Evolutionary conservation across 257 asterid genomes (phyloP).

Genomic region (Cruciata laevipes): DNA sequence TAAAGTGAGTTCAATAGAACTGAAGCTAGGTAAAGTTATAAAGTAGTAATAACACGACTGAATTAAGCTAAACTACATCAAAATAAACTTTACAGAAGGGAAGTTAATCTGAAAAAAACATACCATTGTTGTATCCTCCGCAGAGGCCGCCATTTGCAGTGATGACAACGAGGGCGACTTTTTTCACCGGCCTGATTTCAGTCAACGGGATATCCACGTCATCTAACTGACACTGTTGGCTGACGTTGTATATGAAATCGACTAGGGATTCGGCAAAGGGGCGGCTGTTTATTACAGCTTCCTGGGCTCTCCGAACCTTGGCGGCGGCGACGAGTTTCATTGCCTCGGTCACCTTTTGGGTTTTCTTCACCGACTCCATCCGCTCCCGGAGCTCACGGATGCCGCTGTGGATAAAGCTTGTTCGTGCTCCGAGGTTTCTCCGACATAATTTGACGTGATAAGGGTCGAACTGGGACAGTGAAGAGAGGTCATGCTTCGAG

Average conservation of each 20-base stretch:
- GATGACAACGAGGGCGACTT: conserved; percentile 80
- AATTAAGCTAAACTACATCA: neutral
- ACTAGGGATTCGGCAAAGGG: conserved; percentile 89
- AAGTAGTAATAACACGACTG: neutral
- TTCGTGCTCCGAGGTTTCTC: neutral
- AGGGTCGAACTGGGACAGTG: conserved; percentile 5
- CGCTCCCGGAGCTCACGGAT: conserved; percentile 83
- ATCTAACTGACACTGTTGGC: conserved; percentile 73
- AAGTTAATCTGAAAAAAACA: neutral
- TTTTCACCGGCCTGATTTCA: conserved; percentile 66
- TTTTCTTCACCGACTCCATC: conserved; percentile 67
- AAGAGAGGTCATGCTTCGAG: neutral
- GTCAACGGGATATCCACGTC: conserved; percentile 75
- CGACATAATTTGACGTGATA: neutral
- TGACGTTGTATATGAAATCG: conserved; percentile 80
- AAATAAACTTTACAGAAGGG: too few relatives aligned
- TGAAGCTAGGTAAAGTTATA: neutral
- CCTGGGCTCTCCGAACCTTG: conserved; percentile 87
- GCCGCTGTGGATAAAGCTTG: conserved; percentile 7
- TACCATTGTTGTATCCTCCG: conserved; percentile 65
- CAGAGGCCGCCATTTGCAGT: conserved; percentile 94
- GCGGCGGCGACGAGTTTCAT: conserved; percentile 98
- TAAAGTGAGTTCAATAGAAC: neutral
- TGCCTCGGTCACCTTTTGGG: conserved; percentile 91
- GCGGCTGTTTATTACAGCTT: conserved; percentile 80